Base-by-base conservation (phyloP, 192 early-diverging fungal genomes). In the Haplosporangium gracile region DNA sequence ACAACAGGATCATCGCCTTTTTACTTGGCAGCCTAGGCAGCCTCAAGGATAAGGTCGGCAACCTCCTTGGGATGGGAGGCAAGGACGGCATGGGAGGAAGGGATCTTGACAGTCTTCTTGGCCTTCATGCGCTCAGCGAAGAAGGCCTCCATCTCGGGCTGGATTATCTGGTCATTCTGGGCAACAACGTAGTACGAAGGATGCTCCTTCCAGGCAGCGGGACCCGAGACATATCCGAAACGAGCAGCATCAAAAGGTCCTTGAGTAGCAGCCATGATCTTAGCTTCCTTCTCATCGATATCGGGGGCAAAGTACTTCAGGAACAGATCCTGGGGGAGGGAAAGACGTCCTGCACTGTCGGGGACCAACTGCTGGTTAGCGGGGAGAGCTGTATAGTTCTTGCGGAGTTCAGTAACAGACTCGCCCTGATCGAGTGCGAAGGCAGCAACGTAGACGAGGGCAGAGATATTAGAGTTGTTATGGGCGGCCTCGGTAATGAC, bases 221-320 rank as follows among this genome's bases (percentile, higher is more conserved):
- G 38, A 24, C 57, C 75, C 1, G 75, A 68, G 9, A 9, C 24
- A 15, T 36, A 76, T 11, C n/a, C 40, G n/a, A 76, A 76, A 22
- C 75, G 75, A 7, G 39, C 75, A 16, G 5, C 40, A 32, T 77
- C 75, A 9, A 16, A 38, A 29, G 75, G 75, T 32, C 75, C 75
- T 29, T 77, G 75, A 7, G 42, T 43, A 22, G 63, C 75, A 8
- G 75, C 60, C 63, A 77, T 49, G 16, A 77, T 16, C 15, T 68
- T 45, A 63, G 75, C 75, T 7, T 68, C n/a, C 13, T 26, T 45
- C 29, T 77, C 16, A 24, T 57, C 38, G 34, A 77, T 63, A 68
- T 77, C 75, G 18, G 75, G 75, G 18, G 26, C 24, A 47, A 77
- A 77, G 57, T 77, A 77, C 60, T 63, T 77, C 32, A 77, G 18